Evolutionary conservation across 805 yeast genomes (phyloP), one percentile per base, ranked within the genome.

Genomic region (Kazachstania viticola): DNA sequence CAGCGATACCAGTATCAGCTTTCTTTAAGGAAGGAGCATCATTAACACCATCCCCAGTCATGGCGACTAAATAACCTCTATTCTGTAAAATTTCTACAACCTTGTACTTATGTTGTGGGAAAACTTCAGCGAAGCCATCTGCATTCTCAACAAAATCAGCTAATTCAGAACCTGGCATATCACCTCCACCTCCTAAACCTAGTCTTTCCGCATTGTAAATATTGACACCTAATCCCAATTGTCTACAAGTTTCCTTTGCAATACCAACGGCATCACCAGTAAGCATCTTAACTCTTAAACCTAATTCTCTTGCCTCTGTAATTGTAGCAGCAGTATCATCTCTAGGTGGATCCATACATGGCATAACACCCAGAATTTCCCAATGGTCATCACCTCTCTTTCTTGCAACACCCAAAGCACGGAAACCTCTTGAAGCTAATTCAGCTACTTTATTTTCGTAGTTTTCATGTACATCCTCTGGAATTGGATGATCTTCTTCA

Each of bases 31-130:
- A 84, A 57, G 95, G 95, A 55, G 95, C 94, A 69, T 84, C 95
- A 73, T 84, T 84, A 61, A 84, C 95, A 82, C 95, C 95, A 62
- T 84, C 95, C 80, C 95, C 95, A 72, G 95, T 84, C 95, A 84
- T 84, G 66, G 95, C 95, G 68, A 85, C 94, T 68, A 84, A 74
- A 78, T 80, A 83, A 67, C 95, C 95, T 75, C 94, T 79, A 62
- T 78, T 73, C 73, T 84, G 95, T 65, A 84, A 74, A 61, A 83
- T 82, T 70, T 83, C 94, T 65, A 84, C 95, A 56, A 87, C 94
- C 61, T 79, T 82, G 72, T 81, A 83, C 71, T 84, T 84, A 73
- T 84, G 95, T 73, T 84, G 94, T 51, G 95, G 95, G 93, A 84
- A 84, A 61, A 84, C 95, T 71, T 84, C 95, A 64, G 95, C 95